A percentile compares a stretch with the other conserved stretches of the same genome.
Evolutionary conservation across 352 stramenopile genomes (phyloP).

Genomic region (Globisporangium cylindrosporum): DNA sequence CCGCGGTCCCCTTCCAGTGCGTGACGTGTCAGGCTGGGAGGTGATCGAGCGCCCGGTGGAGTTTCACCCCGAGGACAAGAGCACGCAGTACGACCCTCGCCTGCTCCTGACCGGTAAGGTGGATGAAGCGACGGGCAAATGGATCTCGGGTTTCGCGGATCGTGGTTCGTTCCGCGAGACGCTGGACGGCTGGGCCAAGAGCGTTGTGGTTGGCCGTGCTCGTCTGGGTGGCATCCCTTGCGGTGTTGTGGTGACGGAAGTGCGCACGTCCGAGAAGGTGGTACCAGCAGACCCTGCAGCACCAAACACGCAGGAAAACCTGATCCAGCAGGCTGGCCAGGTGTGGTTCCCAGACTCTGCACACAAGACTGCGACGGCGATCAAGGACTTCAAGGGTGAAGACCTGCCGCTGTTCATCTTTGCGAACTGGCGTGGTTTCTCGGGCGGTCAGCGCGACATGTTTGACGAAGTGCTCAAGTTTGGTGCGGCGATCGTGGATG

Average conservation of each 20-base stretch:
- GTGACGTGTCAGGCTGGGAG: constrained; percentile 81
- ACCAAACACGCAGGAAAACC: constrained; percentile 94
- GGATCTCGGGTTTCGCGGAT: constrained; percentile 96
- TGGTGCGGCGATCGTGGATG: constrained; percentile 99
- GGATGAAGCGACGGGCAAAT: constrained; percentile 76
- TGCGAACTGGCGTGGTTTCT: constrained; percentile 99
- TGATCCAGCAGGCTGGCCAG: constrained; percentile 97
- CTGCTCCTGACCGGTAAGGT: constrained; percentile 87
- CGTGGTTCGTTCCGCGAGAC: constrained; percentile 98
- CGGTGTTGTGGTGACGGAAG: constrained; percentile 98
- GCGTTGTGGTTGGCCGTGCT: constrained; percentile 97
- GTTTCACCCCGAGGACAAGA: constrained; percentile 91
- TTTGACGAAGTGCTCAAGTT: constrained; percentile 99
- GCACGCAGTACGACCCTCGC: constrained; percentile 95
- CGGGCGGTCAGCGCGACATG: constrained; percentile 99
- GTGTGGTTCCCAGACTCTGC: constrained; percentile 99
- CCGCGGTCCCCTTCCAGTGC: constrained; percentile 77
- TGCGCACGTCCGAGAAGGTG: constrained; percentile 95
- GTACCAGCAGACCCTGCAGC: constrained; percentile 98
- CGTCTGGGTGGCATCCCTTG: constrained; percentile 98
- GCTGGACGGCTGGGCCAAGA: constrained; percentile 98
- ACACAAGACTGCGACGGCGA: constrained; percentile 99
- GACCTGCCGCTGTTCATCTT: constrained; percentile 99
- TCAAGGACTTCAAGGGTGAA: constrained; percentile 99
- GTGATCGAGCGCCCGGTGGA: constrained; percentile 87